phyloP scores from a whole-genome alignment of 179 eudicot genomes.

The Gypsophila paniculata region DNA sequence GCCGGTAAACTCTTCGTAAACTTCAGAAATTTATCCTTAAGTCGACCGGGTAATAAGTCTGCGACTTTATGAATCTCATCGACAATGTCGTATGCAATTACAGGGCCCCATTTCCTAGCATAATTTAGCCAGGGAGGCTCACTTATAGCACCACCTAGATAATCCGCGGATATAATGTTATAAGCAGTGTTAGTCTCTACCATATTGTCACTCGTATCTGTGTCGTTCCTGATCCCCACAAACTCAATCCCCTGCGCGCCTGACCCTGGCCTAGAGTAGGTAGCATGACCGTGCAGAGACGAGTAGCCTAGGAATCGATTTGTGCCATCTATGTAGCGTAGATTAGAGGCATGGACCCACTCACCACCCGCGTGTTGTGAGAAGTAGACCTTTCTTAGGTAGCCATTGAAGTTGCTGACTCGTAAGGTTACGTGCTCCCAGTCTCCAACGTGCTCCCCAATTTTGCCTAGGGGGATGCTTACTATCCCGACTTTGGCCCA shows the following conservation, averaged over 20 bases:
- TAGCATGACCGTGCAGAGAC: slow-evolving; percentile 57
- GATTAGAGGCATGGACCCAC: slow-evolving; percentile 45
- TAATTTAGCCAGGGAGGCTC: slow-evolving; percentile 64
- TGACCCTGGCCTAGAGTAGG: slow-evolving; percentile 40
- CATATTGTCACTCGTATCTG: slow-evolving; percentile 32
- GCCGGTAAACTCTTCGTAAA: slow-evolving; percentile 41
- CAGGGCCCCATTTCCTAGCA: slow-evolving; percentile 62
- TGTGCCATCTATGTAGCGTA: slow-evolving; percentile 38
- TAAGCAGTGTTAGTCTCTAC: slow-evolving; percentile 39
- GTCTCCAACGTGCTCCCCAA: slow-evolving; percentile 68
- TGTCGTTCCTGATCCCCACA: slow-evolving; percentile 51
- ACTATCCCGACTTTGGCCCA: slow-evolving; percentile 47
- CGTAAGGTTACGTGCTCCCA: slow-evolving; percentile 77
- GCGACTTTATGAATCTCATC: slow-evolving; percentile 40
- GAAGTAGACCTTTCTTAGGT: slow-evolving; percentile 40
- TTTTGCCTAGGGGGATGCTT: slow-evolving; percentile 42
- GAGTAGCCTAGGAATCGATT: slow-evolving; percentile 46
- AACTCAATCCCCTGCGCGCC: slow-evolving; percentile 42
- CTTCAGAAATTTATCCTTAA: slow-evolving; percentile 30
- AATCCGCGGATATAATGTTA: slow-evolving; percentile 43
- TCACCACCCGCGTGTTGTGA: slow-evolving; percentile 53
- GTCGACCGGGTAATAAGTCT: slow-evolving; percentile 27
- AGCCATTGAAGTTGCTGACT: slow-evolving; percentile 64
- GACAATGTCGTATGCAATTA: slow-evolving; percentile 30
- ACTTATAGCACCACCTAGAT: slow-evolving; percentile 26